A percentile compares a stretch with the other conserved stretches of the same genome.
These are phyloP conservation scores for Solanum appendiculatum DNA, from an alignment of 257 asterid species.

Conservation along the genomic window DNA sequence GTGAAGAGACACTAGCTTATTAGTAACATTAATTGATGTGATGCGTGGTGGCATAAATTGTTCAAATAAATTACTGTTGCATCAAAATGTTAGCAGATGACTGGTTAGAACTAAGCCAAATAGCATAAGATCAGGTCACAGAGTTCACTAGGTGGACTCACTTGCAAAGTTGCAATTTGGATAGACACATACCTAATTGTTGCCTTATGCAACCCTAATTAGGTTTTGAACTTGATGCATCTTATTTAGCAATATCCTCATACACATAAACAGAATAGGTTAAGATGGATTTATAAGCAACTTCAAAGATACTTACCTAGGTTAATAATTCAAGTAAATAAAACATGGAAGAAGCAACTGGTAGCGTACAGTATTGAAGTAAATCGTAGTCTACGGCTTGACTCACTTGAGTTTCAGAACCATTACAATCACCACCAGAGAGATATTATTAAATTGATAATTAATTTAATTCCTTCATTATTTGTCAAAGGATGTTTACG, in stretches of 20 bases:
- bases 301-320: background rate
- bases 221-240: background rate
- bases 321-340: background rate
- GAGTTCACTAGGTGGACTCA: background rate
- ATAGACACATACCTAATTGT: background rate
- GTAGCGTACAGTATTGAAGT: background rate
- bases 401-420: background rate
- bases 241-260: background rate
- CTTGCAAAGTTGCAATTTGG: background rate
- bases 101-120: background rate
- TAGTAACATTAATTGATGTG: background rate
- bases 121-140: background rate
- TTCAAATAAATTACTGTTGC: background rate
- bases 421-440: background rate
- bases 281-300: background rate
- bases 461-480: background rate
- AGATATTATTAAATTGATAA: background rate
- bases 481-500: background rate
- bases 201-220: background rate
- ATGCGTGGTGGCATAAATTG: background rate
- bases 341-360: background rate
- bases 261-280: background rate
- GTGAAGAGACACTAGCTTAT: background rate
- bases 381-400: background rate
- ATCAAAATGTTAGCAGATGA: background rate